phyloP scores from a whole-genome alignment of 129 eudicot genomes.

The Helichrysum umbraculigerum region DNA sequence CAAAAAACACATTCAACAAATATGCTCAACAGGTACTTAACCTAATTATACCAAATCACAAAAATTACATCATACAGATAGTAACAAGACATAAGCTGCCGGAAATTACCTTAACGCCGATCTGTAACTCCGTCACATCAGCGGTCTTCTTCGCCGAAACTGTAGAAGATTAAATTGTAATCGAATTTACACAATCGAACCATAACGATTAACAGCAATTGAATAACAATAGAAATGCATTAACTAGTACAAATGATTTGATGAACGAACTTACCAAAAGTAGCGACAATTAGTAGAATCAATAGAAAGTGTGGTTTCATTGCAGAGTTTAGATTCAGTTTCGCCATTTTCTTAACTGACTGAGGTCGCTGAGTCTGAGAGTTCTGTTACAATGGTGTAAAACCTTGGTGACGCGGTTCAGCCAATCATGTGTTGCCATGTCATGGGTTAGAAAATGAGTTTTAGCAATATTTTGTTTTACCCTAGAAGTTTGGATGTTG shows the following conservation, averaged over 20 bases:
- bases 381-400: conserved; percentile 24
- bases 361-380: neutral
- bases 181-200: conserved; percentile 8
- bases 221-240: neutral
- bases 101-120: conserved; percentile 84
- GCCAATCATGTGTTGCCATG: conserved; percentile 41
- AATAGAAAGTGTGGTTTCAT: conserved; percentile 37
- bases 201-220: neutral
- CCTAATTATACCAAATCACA: neutral
- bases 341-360: conserved; percentile 26
- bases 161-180: conserved; percentile 26
- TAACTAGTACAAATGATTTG: neutral
- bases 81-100: neutral
- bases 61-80: neutral
- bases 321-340: conserved; percentile 26
- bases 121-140: conserved; percentile 88
- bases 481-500: neutral
- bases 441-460: conserved; percentile 2
- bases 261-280: conserved; percentile 40
- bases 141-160: conserved; percentile 72
- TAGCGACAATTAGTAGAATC: conserved; percentile 39
- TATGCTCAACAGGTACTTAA: neutral
- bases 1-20: neutral
- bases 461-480: neutral
- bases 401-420: conserved; percentile 28